These are phyloP conservation scores for Emmonsiellopsis sp. DNA, from an alignment of 2,329 filamentous ascomycete genomes.

Conservation along the genomic window DNA sequence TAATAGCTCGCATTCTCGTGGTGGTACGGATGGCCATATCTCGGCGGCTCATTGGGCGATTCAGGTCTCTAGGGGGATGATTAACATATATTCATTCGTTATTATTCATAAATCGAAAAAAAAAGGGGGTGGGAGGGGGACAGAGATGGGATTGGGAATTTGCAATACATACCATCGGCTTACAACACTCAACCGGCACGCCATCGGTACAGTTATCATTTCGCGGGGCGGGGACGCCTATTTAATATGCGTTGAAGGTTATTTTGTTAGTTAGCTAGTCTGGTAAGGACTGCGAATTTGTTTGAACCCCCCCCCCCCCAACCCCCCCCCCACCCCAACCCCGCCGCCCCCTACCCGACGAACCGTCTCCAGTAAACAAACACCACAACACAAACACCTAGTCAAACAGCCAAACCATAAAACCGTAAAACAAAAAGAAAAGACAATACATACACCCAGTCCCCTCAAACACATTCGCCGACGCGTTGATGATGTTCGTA, in stretches of 20 bases:
- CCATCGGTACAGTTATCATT: constrained; percentile 7
- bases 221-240: constrained; percentile 7
- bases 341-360: too few species aligned
- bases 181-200: constrained; percentile 8
- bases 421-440: too few species aligned
- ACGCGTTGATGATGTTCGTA: neutral
- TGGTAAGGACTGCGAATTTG: neutral
- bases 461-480: neutral
- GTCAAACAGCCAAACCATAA: neutral
- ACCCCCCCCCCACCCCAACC: too few species aligned
- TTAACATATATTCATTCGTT: neutral
- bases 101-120: neutral
- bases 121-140: neutral
- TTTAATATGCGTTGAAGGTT: neutral
- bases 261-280: neutral
- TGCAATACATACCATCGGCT: constrained; percentile 1
- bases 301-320: too few species aligned
- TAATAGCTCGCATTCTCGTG: neutral
- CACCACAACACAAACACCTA: too few species aligned
- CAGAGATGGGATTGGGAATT: neutral
- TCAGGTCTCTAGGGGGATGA: neutral
- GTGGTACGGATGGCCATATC: too few species aligned
- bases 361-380: neutral
- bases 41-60: neutral
- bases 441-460: neutral